These are phyloP conservation scores for Salmacisia buchloeana DNA, from an alignment of 1,284 basidiomycete species.

Conservation along the genomic window DNA sequence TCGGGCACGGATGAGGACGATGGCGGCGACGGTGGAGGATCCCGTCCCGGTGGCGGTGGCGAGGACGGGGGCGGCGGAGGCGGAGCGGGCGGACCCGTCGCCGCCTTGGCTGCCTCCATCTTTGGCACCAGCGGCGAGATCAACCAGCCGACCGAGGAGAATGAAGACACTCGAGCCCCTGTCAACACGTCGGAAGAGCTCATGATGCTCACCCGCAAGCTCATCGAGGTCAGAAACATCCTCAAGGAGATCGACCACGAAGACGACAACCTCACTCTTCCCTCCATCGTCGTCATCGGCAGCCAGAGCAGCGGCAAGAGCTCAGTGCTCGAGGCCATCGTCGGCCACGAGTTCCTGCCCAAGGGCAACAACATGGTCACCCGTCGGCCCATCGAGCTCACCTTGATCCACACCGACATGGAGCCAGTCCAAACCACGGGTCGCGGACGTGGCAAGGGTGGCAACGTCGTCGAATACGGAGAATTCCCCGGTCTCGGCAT, in stretches of 20 bases:
- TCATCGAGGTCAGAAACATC: conserved; percentile 93
- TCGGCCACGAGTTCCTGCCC: conserved; percentile 94
- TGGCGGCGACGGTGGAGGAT: neutral
- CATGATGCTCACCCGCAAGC: conserved; percentile 86
- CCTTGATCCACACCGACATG: conserved; percentile 79
- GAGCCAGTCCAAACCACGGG: neutral
- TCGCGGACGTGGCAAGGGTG: conserved; percentile 5
- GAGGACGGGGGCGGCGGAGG: conserved; percentile 14
- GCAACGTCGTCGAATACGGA: conserved; percentile 65
- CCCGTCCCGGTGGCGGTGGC: neutral
- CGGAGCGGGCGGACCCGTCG: conserved; percentile 11
- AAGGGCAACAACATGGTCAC: conserved; percentile 99
- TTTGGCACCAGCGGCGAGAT: conserved; percentile 12
- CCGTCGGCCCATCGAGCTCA: conserved; percentile 92
- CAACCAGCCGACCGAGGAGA: conserved; percentile 5
- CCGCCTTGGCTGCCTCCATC: conserved; percentile 13
- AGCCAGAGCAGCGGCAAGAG: conserved; percentile 98
- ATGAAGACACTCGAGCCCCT: conserved; percentile 10
- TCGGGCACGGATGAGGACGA: conserved; percentile 1
- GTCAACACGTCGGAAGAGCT: conserved; percentile 53
- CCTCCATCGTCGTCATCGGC: conserved; percentile 95
- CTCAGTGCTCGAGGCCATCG: conserved; percentile 92
- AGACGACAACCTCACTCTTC: conserved; percentile 70
- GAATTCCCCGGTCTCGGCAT: conserved; percentile 86
- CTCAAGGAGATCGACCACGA: conserved; percentile 91